Conservation (phyloP, 2,329 filamentous ascomycete species). For the Mycosphaerella arachidis region DNA sequence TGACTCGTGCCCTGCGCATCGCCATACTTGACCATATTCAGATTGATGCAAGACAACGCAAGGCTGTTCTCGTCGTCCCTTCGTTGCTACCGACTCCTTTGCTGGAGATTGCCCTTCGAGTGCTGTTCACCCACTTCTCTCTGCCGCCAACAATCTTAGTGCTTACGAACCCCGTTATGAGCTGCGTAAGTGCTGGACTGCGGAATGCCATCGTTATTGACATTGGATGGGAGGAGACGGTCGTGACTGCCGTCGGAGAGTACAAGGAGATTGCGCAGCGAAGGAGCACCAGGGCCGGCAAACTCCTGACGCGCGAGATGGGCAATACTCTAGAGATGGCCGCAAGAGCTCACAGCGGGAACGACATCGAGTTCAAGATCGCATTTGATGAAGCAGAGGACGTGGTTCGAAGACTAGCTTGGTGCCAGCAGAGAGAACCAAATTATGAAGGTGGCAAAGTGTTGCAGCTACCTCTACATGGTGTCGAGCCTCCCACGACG, state of each 20-base stretch:
- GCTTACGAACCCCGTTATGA: conserved; percentile 70
- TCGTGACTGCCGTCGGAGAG: conserved; percentile 82
- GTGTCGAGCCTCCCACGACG: conserved; percentile 21
- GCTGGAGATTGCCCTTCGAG: conserved; percentile 69
- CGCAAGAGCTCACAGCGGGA: conserved; percentile 51
- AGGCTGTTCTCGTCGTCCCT: conserved; percentile 70
- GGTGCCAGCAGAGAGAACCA: conserved; percentile 55
- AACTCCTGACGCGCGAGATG: conserved; percentile 64
- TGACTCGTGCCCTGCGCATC: conserved; percentile 77
- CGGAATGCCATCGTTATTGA: conserved; percentile 84
- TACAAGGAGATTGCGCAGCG: conserved; percentile 73
- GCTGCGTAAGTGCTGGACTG: conserved; percentile 72
- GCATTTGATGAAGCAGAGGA: conserved; percentile 78
- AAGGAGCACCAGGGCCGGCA: conserved; percentile 70
- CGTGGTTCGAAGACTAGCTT: conserved; percentile 67
- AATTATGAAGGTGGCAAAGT: conserved; percentile 6
- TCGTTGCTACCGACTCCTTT: conserved; percentile 73
- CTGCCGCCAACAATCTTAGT: conserved; percentile 77
- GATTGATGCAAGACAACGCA: conserved; percentile 65
- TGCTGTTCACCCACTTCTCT: conserved; percentile 74
- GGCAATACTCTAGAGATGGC: conserved; percentile 56
- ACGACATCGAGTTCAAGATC: conserved; percentile 38
- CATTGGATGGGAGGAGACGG: conserved; percentile 87
- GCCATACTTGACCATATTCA: conserved; percentile 72
- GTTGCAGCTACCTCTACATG: conserved; percentile 25